Evolutionary conservation across 1,139 yeast genomes (phyloP).

Genomic region (Saccharomycopsis hybrid): DNA sequence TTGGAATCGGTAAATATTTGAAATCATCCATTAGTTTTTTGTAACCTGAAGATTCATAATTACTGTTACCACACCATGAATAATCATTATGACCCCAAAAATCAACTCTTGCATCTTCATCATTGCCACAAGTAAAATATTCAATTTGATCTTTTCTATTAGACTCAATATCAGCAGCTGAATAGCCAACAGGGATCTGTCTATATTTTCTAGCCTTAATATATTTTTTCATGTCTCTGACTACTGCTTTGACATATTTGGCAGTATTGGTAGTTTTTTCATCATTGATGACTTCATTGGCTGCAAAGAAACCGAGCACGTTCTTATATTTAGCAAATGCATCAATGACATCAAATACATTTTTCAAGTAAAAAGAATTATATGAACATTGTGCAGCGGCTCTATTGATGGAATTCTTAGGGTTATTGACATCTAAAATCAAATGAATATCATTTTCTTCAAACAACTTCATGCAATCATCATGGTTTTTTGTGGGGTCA

Average conservation of each 20-base stretch:
- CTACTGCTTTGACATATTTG: conserved; percentile 57
- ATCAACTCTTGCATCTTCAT: conserved; percentile 34
- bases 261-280: conserved; percentile 43
- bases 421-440: conserved; percentile 49
- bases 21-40: conserved; percentile 47
- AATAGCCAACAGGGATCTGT: conserved; percentile 53
- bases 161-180: conserved; percentile 52
- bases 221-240: conserved; percentile 49
- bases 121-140: conserved; percentile 45
- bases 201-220: conserved; percentile 39
- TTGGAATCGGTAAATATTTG: conserved; percentile 43
- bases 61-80: conserved; percentile 64
- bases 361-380: conserved; percentile 45
- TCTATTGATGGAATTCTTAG: conserved; percentile 43
- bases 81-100: conserved; percentile 58
- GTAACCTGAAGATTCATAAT: conserved; percentile 50
- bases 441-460: conserved; percentile 51
- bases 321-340: conserved; percentile 43
- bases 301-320: conserved; percentile 53
- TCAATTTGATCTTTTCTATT: conserved; percentile 41
- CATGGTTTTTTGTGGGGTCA: conserved; percentile 45
- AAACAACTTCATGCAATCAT: conserved; percentile 48
- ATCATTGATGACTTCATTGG: conserved; percentile 54
- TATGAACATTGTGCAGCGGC: conserved; percentile 45
- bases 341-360: conserved; percentile 46